Evolutionary conservation across 805 yeast species (phyloP), one percentile per base, ranked within the genome.

Genomic region (Hanseniaspora clermontiae): DNA sequence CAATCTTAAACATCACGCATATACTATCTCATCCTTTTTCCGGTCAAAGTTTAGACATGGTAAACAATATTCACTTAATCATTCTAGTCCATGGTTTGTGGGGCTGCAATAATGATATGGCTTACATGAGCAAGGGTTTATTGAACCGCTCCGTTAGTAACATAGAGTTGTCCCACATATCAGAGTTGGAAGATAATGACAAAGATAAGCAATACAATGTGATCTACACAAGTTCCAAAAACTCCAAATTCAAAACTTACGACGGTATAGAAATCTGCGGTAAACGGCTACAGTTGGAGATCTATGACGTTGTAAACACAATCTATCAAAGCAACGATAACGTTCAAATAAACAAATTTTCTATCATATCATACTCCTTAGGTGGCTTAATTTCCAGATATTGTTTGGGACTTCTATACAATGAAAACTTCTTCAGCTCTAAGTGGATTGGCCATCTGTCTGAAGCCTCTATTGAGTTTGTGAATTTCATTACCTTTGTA

Each of bases 181-280:
- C 31, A 8, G 49, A 46, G n/a, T 63, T 58, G 20, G 66, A 64
- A 37, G 68, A 65, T 34, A 64, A 61, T 47, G 47, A 32, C 17
- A 55, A 42, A 19, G 85, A 83, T 63, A 76, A 79, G 56, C 91
- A 90, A 7, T 85, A 80, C 65, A 77, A 9, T 14, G 37, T 38
- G n/a, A 29, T 53, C n/a, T 46, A 46, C 24, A 32, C 34, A 6
- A 38, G 38, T 12, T 19, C 39, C 11, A 5, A 31, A 14, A 53
- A 53, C 37, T 37, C 49, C 11, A 53, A 12, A 34, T 53, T 53
- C 20, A 45, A 78, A 63, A 88, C 95, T 2, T 83, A 87, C 62
- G 96, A 88, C 64, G 96, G 96, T 1, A 80, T 87, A 24, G 95
- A 87, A 61, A 80, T 87, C 31, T 87, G 93, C 64, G 95, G 95